phyloP scores from a whole-genome alignment of 495 filamentous ascomycete species.

The Daldinia bambusicola region DNA sequence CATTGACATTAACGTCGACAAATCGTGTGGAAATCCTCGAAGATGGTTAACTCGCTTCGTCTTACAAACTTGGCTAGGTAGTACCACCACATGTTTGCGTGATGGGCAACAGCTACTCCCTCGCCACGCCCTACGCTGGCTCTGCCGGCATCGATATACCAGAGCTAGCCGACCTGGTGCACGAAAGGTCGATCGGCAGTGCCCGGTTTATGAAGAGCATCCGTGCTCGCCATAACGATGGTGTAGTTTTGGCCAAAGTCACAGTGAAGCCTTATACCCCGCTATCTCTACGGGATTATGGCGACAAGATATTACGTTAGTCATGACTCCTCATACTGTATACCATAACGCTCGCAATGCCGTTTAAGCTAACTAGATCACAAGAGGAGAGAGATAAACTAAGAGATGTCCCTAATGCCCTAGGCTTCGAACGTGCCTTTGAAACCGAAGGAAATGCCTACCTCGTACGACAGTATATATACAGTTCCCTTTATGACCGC shows the following conservation, averaged over 20 bases:
- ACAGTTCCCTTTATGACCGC: conserved; percentile 97
- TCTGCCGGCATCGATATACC: conserved; percentile 92
- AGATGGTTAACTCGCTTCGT: conserved; percentile 32
- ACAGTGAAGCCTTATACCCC: conserved; percentile 86
- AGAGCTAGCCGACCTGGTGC: conserved; percentile 86
- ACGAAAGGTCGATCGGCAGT: conserved; percentile 91
- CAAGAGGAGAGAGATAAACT: conserved; percentile 82
- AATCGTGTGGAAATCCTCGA: conserved; percentile 21
- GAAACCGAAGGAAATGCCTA: conserved; percentile 92
- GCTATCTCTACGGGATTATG: conserved; percentile 80
- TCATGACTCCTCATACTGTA: conserved; percentile 8
- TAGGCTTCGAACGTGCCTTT: conserved; percentile 87
- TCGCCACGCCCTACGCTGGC: conserved; percentile 87
- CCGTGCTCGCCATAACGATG: conserved; percentile 86
- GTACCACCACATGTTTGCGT: conserved; percentile 48
- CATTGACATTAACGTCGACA: not conserved
- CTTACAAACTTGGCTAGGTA: conserved; percentile 42
- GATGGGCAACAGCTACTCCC: conserved; percentile 98
- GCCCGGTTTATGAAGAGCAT: conserved; percentile 99
- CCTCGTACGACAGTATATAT: conserved; percentile 94
- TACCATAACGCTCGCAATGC: no score
- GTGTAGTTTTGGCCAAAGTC: conserved; percentile 90
- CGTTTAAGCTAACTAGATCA: conserved; percentile 30
- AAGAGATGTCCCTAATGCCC: conserved; percentile 86
- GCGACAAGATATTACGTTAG: conserved; percentile 77